Evolutionary conservation across 345 rosid species (phyloP).

Genomic region (Anacardium occidentale): DNA sequence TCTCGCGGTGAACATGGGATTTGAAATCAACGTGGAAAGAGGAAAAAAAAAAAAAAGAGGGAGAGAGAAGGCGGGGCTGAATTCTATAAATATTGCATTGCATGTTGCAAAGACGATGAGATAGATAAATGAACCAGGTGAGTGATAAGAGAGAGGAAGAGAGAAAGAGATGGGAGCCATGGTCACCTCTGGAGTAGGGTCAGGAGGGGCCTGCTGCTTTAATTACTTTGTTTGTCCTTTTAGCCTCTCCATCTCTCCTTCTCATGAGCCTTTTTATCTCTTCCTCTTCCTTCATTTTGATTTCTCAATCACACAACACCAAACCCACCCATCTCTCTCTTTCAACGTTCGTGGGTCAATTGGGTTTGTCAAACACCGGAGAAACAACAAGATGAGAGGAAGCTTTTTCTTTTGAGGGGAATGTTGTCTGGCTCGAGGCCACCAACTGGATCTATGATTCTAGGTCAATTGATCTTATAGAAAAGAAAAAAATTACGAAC

Average conservation of each 20-base stretch:
- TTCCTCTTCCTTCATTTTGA: constrained; percentile 17
- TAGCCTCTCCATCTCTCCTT: constrained; percentile 20
- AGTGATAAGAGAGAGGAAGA: neutral
- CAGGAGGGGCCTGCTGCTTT: constrained; percentile 35
- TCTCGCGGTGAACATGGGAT: constrained; percentile 10
- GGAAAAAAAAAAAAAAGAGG: neutral
- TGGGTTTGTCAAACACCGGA: constrained; percentile 13
- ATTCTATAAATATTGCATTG: constrained; percentile 12
- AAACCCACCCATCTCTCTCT: neutral
- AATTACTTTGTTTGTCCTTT: constrained; percentile 49
- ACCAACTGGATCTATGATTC: constrained; percentile 29
- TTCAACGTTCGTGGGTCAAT: constrained; percentile 7
- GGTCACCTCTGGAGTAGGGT: constrained; percentile 33
- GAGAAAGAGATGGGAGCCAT: constrained; percentile 19
- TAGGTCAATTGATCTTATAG: neutral
- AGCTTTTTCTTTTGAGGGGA: constrained; percentile 74
- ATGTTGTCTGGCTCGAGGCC: constrained; percentile 97
- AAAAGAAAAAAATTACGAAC: neutral
- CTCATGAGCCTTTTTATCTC: constrained; percentile 34
- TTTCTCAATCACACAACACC: constrained; percentile 26
- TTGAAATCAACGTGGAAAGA: constrained; percentile 12
- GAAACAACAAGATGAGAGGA: constrained; percentile 20
- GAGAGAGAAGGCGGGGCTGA: neutral
- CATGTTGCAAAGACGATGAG: constrained; percentile 13
- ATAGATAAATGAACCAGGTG: neutral